Evolutionary conservation across 257 asterid species (phyloP).

Genomic region (Capsicum pubescens): DNA sequence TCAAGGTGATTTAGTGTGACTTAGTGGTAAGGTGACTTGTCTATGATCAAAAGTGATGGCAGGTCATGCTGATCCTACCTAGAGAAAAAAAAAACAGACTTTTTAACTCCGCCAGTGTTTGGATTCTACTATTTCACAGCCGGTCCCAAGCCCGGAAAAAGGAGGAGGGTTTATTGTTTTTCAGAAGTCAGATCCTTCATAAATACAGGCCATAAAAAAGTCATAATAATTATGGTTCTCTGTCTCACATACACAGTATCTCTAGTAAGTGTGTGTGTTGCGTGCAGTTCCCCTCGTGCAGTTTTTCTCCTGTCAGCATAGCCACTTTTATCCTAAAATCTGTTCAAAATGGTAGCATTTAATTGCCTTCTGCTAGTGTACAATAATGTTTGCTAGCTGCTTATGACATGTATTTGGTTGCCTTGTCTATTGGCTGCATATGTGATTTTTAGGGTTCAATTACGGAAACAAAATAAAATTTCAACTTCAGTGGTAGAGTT

Average conservation of each 20-base stretch:
- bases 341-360: neutral
- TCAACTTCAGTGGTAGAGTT: neutral
- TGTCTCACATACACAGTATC: neutral
- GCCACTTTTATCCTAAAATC: neutral
- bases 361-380: neutral
- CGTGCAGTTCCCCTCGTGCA: neutral
- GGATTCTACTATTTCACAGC: neutral
- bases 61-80: neutral
- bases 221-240: neutral
- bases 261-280: neutral
- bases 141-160: constrained; percentile 25
- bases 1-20: neutral
- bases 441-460: neutral
- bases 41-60: neutral
- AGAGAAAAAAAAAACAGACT: neutral
- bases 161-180: constrained; percentile 19
- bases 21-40: neutral
- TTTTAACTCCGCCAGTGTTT: constrained; percentile 22
- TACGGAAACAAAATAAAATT: neutral
- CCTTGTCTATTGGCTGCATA: neutral
- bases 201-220: neutral
- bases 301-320: neutral
- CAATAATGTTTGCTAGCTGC: neutral
- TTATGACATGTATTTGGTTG: neutral
- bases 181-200: neutral